Base-by-base conservation (phyloP, 495 filamentous ascomycete genomes). In the Aspergillus conjunctus region DNA sequence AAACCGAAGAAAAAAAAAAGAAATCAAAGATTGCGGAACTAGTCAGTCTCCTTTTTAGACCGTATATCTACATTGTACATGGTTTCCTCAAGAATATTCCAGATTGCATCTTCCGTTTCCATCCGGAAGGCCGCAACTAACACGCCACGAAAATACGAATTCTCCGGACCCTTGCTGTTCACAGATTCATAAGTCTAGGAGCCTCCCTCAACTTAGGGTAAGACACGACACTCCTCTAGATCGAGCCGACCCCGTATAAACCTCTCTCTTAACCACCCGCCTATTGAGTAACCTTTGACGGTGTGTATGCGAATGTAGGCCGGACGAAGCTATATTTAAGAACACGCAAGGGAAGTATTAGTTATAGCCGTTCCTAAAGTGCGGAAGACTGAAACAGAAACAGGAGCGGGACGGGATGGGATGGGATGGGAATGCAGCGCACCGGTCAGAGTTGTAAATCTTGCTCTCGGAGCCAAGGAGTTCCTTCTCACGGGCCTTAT, bases 391-490 rank as follows among this genome's bases (percentile, higher is more conserved):
- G 3, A 21, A 33, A 26, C 12, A n/a, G n/a, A n/a, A n/a, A n/a
- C n/a, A n/a, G n/a, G n/a, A n/a, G n/a, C n/a, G n/a, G n/a, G n/a
- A n/a, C 15, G 21, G 15, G 31, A 11, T 51, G 21, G n/a, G 30
- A 26, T 18, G 10, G 54, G 59, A 5, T 49, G 32, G 34, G 6
- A 20, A 3, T 17, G 33, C 44, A 53, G 81, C 91, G 46, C 81
- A 96, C 93, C 88, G 79, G 66, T 96, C 92, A 60, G 86, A 87
- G 79, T 98, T 85, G 74, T 98, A 98, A 33, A 94, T 83, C 68
- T 85, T 86, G 22, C 80, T 81, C 75, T 93, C 89, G 63, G 84
- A 82, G 31, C 93, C 93, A 65, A 97, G 67, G 54, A 98, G 79
- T 77, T 91, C 87, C 84, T 91, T 91, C 83, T 97, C 95, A 45